Evolutionary conservation across 148 eudicot species (phyloP).

Genomic region (Gaultheria prostrata): DNA sequence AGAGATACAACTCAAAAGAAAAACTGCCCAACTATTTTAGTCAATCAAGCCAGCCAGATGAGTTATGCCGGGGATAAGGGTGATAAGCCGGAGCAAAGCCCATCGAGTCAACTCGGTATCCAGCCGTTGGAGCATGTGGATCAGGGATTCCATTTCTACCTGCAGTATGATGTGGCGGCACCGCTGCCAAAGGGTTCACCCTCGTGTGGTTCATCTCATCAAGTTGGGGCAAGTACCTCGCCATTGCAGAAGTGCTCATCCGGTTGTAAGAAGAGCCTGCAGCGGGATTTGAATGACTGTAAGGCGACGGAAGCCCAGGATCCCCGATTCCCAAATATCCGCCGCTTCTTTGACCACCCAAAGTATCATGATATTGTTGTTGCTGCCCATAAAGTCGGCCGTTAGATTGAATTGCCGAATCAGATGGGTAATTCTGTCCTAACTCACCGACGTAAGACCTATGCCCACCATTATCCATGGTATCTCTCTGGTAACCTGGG

Average conservation of each 20-base stretch:
- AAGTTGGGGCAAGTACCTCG: conserved; percentile 33
- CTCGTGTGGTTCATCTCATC: conserved; percentile 31
- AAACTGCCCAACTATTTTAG: neutral
- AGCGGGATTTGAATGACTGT: conserved; percentile 13
- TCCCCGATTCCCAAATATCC: conserved; percentile 4
- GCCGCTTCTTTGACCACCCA: conserved; percentile 21
- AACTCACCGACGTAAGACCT: conserved; percentile 20
- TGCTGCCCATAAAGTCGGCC: conserved; percentile 17
- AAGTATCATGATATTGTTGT: conserved; percentile 13
- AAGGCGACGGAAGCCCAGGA: conserved; percentile 20
- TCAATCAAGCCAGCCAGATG: conserved; percentile 44
- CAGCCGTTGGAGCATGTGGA: conserved; percentile 18
- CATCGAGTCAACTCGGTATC: conserved; percentile 16
- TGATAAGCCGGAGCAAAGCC: conserved; percentile 32
- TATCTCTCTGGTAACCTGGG: conserved; percentile 19
- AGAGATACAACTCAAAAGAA: neutral
- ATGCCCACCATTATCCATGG: conserved; percentile 15
- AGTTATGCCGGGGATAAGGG: conserved; percentile 13
- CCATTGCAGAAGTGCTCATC: conserved; percentile 32
- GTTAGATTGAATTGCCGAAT: neutral
- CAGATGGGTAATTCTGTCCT: conserved; percentile 12
- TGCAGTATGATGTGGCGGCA: neutral
- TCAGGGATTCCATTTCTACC: conserved; percentile 19
- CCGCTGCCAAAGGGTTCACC: conserved; percentile 16
- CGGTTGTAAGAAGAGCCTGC: conserved; percentile 5